phyloP scores from a whole-genome alignment of 2,329 filamentous ascomycete genomes.

The Ceratocystis cubensis region DNA sequence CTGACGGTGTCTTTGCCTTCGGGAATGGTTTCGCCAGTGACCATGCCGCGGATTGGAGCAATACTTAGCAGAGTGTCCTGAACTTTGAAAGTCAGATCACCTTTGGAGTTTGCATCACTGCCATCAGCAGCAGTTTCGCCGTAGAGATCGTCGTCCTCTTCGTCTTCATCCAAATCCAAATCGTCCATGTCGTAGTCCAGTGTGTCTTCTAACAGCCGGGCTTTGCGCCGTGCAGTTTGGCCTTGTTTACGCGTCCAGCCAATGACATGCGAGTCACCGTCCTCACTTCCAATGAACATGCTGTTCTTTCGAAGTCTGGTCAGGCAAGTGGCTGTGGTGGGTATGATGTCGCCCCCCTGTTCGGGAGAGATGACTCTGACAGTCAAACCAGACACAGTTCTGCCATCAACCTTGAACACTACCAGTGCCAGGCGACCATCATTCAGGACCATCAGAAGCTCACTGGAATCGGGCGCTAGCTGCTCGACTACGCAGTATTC shows the following conservation, averaged over 20 bases:
- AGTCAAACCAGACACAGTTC: slow-evolving; percentile 78
- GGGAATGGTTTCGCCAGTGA: slow-evolving; percentile 47
- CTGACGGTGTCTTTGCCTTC: slow-evolving; percentile 27
- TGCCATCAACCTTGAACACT: slow-evolving; percentile 75
- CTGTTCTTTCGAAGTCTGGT: slow-evolving; percentile 53
- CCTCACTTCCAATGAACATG: slow-evolving; percentile 77
- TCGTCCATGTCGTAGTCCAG: slow-evolving; percentile 34
- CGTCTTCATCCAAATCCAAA: slow-evolving; percentile 41
- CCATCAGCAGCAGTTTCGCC: slow-evolving; percentile 30
- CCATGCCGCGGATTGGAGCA: slow-evolving; percentile 64
- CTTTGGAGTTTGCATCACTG: slow-evolving; percentile 30
- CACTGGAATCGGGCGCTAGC: slow-evolving; percentile 62
- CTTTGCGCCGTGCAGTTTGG: slow-evolving; percentile 49
- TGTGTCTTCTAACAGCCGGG: slow-evolving; percentile 44
- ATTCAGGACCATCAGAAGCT: slow-evolving; percentile 70
- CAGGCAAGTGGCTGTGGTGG: slow-evolving; percentile 54
- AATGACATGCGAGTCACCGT: slow-evolving; percentile 66
- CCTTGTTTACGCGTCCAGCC: slow-evolving; percentile 61
- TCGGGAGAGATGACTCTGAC: slow-evolving; percentile 52
- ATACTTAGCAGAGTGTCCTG: slow-evolving; percentile 68
- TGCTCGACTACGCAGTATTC: slow-evolving; percentile 71
- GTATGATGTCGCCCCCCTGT: slow-evolving; percentile 50
- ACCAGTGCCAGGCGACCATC: slow-evolving; percentile 64
- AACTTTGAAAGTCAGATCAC: slow-evolving; percentile 58
- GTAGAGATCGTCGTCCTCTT: slow-evolving; percentile 51